These are phyloP conservation scores for Trichosporon sp. DNA, from an alignment of 1,284 basidiomycete genomes.

Conservation along the genomic window DNA sequence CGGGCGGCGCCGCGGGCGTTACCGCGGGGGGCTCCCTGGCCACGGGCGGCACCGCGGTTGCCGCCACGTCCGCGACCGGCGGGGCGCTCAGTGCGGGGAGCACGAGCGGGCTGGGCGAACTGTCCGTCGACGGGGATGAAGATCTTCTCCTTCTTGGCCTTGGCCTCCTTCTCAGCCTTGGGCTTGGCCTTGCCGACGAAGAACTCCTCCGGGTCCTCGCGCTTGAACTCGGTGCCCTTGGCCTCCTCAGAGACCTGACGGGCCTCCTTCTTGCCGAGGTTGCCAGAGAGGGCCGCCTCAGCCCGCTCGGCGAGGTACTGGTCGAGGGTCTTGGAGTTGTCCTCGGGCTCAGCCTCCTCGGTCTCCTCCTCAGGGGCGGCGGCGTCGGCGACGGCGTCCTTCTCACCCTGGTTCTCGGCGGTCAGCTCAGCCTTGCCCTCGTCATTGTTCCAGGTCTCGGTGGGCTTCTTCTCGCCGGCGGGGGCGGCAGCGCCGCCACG, in stretches of 20 bases:
- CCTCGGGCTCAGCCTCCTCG: slow-evolving; percentile 76
- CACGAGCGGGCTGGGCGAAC: slow-evolving; percentile 51
- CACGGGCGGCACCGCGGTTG: slow-evolving; percentile 55
- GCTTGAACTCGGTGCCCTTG: slow-evolving; percentile 51
- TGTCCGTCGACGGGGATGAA: slow-evolving; percentile 56
- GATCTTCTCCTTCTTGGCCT: slow-evolving; percentile 56
- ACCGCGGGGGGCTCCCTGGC: slow-evolving; percentile 57
- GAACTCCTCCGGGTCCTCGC: slow-evolving; percentile 53
- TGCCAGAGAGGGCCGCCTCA: slow-evolving; percentile 40
- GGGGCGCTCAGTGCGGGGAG: slow-evolving; percentile 39
- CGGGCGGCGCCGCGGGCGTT: slow-evolving; percentile 43
- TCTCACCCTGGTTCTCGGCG: slow-evolving; percentile 60
- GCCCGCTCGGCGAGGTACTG: slow-evolving; percentile 57
- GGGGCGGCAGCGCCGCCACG: slow-evolving; percentile 27
- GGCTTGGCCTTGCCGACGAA: slow-evolving; percentile 53
- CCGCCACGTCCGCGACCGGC: slow-evolving; percentile 42
- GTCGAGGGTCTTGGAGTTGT: slow-evolving; percentile 70
- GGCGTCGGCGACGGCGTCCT: slow-evolving; percentile 47
- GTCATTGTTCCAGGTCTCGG: slow-evolving; percentile 85
- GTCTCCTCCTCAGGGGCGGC: slow-evolving; percentile 47
- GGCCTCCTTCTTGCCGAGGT: slow-evolving; percentile 40
- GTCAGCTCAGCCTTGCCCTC: slow-evolving; percentile 75
- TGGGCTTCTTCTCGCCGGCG: slow-evolving; percentile 77
- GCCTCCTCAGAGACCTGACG: slow-evolving; percentile 43
- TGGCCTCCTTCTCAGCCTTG: slow-evolving; percentile 40